Evolutionary conservation across 2,329 filamentous ascomycete species (phyloP), one percentile per base, ranked within the genome.

Genomic region (Diaporthe velutina): DNA sequence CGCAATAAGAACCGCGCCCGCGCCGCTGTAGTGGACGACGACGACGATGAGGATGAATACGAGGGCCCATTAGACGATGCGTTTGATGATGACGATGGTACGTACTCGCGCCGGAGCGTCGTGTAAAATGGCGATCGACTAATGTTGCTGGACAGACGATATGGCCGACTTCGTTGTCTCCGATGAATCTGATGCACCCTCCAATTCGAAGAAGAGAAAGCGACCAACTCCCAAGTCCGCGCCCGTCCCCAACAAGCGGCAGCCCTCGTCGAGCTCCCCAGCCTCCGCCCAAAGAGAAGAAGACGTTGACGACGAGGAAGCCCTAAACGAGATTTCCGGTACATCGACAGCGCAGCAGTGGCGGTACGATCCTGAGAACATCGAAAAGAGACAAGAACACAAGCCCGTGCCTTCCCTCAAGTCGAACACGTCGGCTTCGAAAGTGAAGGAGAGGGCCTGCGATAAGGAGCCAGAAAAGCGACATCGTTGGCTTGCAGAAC

Each of bases 401-500:
- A 61, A 79, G 3, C 77, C 77, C 19, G 74, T 73, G 1, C 22
- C 79, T 8, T 58, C 76, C 33, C 74, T 79, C 50, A 77, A 52
- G 67, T 79, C 77, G 77, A 81, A 78, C 74, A 79, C 77, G 50
- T 79, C 81, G 25, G 70, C 76, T 7, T 48, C 84, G 2, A 86
- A 86, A 30, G 71, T 78, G 38, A 91, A 90, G 77, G 86, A 88
- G 78, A 98, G 97, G 81, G 94, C 95, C 5, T 92, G 96, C 81
- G 92, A 91, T 40, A 93, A 90, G 50, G 95, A 98, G 60, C 95
- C 96, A 1, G 95, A 97, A 77, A 89, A 96, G 73, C 90, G 97
- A 76, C 97, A 99, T 80, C 85, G 94, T 17, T 99, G 97, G 97
- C 89, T 99, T 72, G 96, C 95, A 68, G 93, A 96, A 75, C 90